Conservation (phyloP, 2,329 filamentous ascomycete genomes). For the Cladosporium sp. region DNA sequence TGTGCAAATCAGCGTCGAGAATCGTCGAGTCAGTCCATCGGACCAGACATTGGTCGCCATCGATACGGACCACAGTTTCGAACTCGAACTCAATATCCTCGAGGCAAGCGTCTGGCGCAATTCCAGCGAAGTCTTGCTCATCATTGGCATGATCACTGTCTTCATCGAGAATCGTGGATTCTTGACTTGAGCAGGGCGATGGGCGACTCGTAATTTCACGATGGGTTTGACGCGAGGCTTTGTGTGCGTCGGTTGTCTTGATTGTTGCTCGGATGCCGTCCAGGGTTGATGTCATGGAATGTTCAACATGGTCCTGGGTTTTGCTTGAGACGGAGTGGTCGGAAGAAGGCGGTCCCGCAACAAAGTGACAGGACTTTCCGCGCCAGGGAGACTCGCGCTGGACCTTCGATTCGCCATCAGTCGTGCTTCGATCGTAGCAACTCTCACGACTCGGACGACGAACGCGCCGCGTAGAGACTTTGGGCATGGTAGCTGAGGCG, state of each 20-base stretch:
- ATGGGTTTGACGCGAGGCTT: not conserved
- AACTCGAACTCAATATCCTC: slow-evolving; percentile 1
- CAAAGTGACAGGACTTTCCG: not conserved
- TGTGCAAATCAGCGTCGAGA: not conserved
- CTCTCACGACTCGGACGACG: not conserved
- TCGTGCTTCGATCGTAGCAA: not conserved
- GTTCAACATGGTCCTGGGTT: not conserved
- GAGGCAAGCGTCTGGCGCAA: not conserved
- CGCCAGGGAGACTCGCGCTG: not conserved
- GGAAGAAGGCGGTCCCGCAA: not conserved
- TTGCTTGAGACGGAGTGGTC: not conserved
- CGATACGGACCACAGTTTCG: not conserved
- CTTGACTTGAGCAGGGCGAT: not conserved
- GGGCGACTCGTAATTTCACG: not conserved
- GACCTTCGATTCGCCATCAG: not conserved
- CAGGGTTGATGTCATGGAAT: not conserved
- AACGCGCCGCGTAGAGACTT: not conserved
- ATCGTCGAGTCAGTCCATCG: not conserved
- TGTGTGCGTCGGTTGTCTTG: not conserved
- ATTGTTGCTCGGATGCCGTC: not conserved
- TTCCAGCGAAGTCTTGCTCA: not conserved
- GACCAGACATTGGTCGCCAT: slow-evolving; percentile 1
- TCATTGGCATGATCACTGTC: too few relatives aligned
- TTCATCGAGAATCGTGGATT: not conserved
- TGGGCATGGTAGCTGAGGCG: not conserved